Evolutionary conservation across 2,329 filamentous ascomycete species (phyloP).

Genomic region (Sarocladiaceae sp.): DNA sequence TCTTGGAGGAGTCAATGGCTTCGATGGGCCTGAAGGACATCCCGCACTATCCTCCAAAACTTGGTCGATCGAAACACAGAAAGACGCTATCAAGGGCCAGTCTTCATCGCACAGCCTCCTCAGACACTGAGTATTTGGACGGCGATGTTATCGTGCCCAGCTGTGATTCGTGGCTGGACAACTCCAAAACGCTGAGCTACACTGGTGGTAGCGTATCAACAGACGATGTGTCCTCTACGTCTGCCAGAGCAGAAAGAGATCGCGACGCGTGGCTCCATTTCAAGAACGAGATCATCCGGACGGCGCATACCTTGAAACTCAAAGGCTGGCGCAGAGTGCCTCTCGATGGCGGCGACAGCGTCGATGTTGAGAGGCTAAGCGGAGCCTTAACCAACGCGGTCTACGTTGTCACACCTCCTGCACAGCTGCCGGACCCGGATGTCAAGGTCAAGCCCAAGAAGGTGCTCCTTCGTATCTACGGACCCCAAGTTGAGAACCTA

Average conservation of each 20-base stretch:
- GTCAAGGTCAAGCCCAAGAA: slow-evolving; percentile 52
- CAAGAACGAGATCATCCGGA: slow-evolving; percentile 84
- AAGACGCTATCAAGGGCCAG: slow-evolving; percentile 24
- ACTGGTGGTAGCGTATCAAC: slow-evolving; percentile 39
- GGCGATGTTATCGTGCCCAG: slow-evolving; percentile 76
- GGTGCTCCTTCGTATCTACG: slow-evolving; percentile 84
- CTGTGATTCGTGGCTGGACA: slow-evolving; percentile 81
- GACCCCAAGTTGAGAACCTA: slow-evolving; percentile 88
- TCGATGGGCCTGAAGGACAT: slow-evolving; percentile 42
- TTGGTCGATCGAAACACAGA: slow-evolving; percentile 35
- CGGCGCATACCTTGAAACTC: slow-evolving; percentile 80
- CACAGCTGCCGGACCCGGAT: slow-evolving; percentile 40
- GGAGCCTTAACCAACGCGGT: slow-evolving; percentile 95
- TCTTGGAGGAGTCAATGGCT: slow-evolving; percentile 62
- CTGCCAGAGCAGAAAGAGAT: slow-evolving; percentile 42
- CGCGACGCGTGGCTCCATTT: slow-evolving; percentile 72
- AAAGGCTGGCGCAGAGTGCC: slow-evolving; percentile 88
- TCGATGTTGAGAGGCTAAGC: slow-evolving; percentile 71
- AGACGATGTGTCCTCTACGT: slow-evolving; percentile 35
- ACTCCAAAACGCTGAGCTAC: slow-evolving; percentile 81
- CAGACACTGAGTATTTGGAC: slow-evolving; percentile 80
- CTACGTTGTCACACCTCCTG: slow-evolving; percentile 83
- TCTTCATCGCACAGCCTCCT: slow-evolving; percentile 52
- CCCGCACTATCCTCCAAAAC: slow-evolving; percentile 35
- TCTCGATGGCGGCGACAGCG: slow-evolving; percentile 59